Evolutionary conservation across 495 filamentous ascomycete species (phyloP).

Genomic region (Cetradonia linearis): DNA sequence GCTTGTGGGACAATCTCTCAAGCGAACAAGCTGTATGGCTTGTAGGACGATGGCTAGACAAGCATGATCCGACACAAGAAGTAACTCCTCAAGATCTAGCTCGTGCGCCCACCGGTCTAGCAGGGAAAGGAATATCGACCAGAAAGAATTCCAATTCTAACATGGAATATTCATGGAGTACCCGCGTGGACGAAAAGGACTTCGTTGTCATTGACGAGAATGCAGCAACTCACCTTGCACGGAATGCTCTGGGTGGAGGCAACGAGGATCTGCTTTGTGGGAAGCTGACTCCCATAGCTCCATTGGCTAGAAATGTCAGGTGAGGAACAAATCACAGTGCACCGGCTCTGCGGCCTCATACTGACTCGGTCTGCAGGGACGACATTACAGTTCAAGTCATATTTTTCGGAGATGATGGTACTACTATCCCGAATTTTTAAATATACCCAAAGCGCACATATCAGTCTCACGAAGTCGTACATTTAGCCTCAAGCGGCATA

Average conservation of each 20-base stretch:
- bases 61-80: conserved; percentile 10
- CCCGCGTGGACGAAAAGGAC: conserved; percentile 10
- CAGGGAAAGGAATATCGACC: conserved; percentile 3
- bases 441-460: not conserved
- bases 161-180: conserved; percentile 8
- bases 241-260: conserved; percentile 53
- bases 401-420: conserved; percentile 39
- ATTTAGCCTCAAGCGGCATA: not conserved
- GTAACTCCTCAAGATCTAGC: conserved; percentile 1
- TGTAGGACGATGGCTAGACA: conserved; percentile 46
- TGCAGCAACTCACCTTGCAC: conserved; percentile 49
- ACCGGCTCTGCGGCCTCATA: not conserved
- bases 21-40: conserved; percentile 50
- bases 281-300: conserved; percentile 38
- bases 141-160: conserved; percentile 7
- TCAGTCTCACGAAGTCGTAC: not conserved
- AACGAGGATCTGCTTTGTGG: conserved; percentile 47
- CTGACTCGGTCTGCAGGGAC: conserved; percentile 31
- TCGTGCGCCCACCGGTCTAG: not conserved
- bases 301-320: conserved; percentile 28
- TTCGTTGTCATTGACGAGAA: conserved; percentile 48
- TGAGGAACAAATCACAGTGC: not conserved
- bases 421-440: conserved; percentile 9
- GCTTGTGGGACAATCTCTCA: conserved; percentile 52
- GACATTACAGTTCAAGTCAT: conserved; percentile 56